phyloP scores from a whole-genome alignment of 768 basidiomycete species.

The Pluteus cervinus region DNA sequence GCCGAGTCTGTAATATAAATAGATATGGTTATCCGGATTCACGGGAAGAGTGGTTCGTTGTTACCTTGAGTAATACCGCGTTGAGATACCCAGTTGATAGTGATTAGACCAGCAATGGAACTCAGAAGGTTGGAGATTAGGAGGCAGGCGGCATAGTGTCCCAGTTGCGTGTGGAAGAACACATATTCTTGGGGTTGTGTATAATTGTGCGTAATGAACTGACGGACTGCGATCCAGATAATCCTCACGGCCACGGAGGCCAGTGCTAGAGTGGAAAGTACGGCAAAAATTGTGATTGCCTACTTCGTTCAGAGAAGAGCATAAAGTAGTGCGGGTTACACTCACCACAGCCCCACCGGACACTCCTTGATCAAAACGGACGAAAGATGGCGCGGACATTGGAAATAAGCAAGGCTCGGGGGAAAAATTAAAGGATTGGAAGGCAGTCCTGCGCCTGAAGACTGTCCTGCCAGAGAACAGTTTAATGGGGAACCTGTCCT shows the following conservation, averaged over 20 bases:
- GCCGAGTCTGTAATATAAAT: conserved; percentile 27
- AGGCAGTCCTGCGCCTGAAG: conserved; percentile 12
- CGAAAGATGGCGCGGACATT: conserved; percentile 16
- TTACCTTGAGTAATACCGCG: conserved; percentile 45
- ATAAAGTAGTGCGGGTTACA: too few species aligned
- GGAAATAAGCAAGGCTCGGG: conserved; percentile 8
- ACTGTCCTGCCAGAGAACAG: too few species aligned
- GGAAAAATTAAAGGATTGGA: conserved; percentile 2
- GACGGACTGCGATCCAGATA: conserved; percentile 37
- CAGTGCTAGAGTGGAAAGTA: conserved; percentile 49
- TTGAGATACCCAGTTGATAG: conserved; percentile 40
- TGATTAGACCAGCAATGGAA: conserved; percentile 52
- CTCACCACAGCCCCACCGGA: conserved; percentile 34
- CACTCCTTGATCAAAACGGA: conserved; percentile 23
- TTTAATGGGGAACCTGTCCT: too few species aligned
- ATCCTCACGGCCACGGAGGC: conserved; percentile 42
- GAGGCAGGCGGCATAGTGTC: conserved; percentile 61
- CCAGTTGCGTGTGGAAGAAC: conserved; percentile 70
- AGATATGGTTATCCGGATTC: conserved; percentile 3
- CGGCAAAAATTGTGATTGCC: conserved; percentile 48
- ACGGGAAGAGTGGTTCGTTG: too few species aligned
- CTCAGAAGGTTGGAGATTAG: conserved; percentile 47
- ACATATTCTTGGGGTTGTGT: conserved; percentile 38
- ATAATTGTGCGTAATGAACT: conserved; percentile 19
- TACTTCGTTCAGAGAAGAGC: too few species aligned